These are phyloP conservation scores for Detonula confervacea DNA, from an alignment of 352 stramenopile genomes.

Conservation along the genomic window DNA sequence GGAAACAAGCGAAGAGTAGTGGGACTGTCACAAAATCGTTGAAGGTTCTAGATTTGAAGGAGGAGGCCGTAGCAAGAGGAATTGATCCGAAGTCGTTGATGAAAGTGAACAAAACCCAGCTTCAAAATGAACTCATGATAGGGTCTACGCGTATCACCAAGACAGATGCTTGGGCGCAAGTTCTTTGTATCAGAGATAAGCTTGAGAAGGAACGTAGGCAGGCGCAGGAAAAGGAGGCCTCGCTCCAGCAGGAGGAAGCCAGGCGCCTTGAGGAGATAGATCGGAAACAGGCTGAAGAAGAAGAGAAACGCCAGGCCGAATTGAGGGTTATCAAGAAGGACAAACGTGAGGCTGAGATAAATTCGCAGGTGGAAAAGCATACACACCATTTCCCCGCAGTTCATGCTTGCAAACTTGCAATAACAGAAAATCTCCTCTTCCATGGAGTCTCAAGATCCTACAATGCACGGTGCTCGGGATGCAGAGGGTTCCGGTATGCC, in stretches of 20 bases:
- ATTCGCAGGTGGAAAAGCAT: slow-evolving; percentile 8
- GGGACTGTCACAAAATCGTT: slow-evolving; percentile 13
- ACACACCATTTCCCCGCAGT: slow-evolving; percentile 14
- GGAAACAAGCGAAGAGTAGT: slow-evolving; percentile 8
- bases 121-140: slow-evolving; percentile 9
- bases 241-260: no score
- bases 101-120: slow-evolving; percentile 5
- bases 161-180: slow-evolving; percentile 8
- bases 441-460: slow-evolving; percentile 14
- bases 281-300: neutral
- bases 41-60: slow-evolving; percentile 19
- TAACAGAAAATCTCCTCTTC: slow-evolving; percentile 21
- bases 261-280: neutral
- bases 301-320: slow-evolving; percentile 6
- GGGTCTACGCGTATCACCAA: slow-evolving; percentile 15
- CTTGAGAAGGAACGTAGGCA: slow-evolving; percentile 1
- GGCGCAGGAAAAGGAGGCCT: no score
- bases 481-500: no score
- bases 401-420: slow-evolving; percentile 26
- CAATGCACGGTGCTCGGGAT: neutral
- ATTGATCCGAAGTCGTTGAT: slow-evolving; percentile 15
- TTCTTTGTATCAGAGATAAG: slow-evolving; percentile 14
- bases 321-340: neutral
- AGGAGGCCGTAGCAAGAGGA: slow-evolving; percentile 18
- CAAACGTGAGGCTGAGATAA: slow-evolving; percentile 3